These are phyloP conservation scores for Selaginella moellendorffii DNA, from an alignment of 75 land plant species.

Conservation along the genomic window DNA sequence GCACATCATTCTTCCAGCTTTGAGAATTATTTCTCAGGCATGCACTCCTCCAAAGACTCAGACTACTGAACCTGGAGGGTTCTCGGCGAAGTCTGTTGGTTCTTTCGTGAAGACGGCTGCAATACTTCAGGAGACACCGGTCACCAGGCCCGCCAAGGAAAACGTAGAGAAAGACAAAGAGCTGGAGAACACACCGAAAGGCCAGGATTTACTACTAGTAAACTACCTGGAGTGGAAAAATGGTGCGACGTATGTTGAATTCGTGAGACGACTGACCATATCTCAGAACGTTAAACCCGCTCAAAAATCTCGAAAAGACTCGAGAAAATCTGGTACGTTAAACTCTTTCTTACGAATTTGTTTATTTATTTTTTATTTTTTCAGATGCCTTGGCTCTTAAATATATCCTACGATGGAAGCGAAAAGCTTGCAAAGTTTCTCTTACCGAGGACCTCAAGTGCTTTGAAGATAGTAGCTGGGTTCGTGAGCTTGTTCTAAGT, in stretches of 20 bases:
- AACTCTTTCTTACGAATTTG: no score
- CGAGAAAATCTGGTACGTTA: slow-evolving; percentile 51
- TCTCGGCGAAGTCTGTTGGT: background rate
- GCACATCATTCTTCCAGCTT: slow-evolving; percentile 88
- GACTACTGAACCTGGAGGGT: background rate
- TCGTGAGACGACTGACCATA: slow-evolving; percentile 83
- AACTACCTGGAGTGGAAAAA: slow-evolving; percentile 89
- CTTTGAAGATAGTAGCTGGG: slow-evolving; percentile 94
- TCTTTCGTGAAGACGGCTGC: no score
- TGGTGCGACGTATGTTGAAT: slow-evolving; percentile 93
- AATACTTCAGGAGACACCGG: background rate
- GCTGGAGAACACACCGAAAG: slow-evolving; percentile 29
- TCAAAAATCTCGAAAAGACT: slow-evolving; percentile 39
- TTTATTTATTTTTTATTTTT: no score
- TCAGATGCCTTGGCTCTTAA: slow-evolving; percentile 76
- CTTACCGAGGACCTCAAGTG: slow-evolving; percentile 42
- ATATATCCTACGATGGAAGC: slow-evolving; percentile 77
- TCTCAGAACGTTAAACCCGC: no score
- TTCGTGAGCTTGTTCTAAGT: slow-evolving; percentile 79
- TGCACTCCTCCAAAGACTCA: slow-evolving; percentile 96
- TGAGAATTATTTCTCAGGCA: slow-evolving; percentile 82
- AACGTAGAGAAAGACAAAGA: slow-evolving; percentile 9
- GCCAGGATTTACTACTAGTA: slow-evolving; percentile 65
- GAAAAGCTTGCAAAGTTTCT: slow-evolving; percentile 38
- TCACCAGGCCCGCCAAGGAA: background rate